phyloP scores from a whole-genome alignment of 2,329 filamentous ascomycete species.

The Fusarium sp. region DNA sequence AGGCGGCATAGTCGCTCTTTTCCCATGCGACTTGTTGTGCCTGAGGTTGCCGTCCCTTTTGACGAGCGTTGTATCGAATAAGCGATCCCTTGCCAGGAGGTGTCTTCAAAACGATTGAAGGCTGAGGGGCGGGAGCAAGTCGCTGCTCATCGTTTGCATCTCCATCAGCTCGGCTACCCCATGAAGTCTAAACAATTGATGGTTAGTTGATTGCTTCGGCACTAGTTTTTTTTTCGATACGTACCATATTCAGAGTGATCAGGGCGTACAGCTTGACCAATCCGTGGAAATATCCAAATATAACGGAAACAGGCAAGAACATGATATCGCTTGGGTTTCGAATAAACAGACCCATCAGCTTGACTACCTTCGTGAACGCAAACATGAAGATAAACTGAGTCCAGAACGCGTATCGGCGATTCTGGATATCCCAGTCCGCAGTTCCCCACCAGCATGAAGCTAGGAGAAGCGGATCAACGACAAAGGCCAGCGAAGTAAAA shows the following conservation, averaged over 20 bases:
- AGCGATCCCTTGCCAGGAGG: conserved; percentile 56
- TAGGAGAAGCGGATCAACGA: conserved; percentile 79
- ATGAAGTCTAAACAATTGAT: conserved; percentile 75
- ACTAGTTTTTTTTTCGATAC: conserved; percentile 47
- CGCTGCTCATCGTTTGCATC: conserved; percentile 82
- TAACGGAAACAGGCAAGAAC: conserved; percentile 83
- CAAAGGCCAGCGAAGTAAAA: conserved; percentile 85
- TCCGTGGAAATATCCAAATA: conserved; percentile 94
- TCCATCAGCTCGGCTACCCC: conserved; percentile 92
- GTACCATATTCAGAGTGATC: conserved; percentile 83
- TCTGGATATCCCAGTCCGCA: conserved; percentile 62
- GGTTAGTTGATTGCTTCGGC: conserved; percentile 16
- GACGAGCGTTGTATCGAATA: conserved; percentile 57
- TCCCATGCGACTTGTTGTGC: conserved; percentile 42
- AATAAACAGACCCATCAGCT: conserved; percentile 86
- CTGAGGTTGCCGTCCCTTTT: conserved; percentile 49
- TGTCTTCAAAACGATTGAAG: conserved; percentile 53
- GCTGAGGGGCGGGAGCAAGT: conserved; percentile 62
- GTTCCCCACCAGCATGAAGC: conserved; percentile 76
- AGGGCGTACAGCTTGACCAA: conserved; percentile 91
- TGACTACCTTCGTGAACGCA: conserved; percentile 86
- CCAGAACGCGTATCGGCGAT: conserved; percentile 65
- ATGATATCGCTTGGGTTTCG: conserved; percentile 84
- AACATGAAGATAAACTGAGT: conserved; percentile 79
- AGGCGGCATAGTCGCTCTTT: conserved; percentile 47